Evolutionary conservation across 805 yeast species (phyloP).

Genomic region (Metschnikowia kunwiensis): DNA sequence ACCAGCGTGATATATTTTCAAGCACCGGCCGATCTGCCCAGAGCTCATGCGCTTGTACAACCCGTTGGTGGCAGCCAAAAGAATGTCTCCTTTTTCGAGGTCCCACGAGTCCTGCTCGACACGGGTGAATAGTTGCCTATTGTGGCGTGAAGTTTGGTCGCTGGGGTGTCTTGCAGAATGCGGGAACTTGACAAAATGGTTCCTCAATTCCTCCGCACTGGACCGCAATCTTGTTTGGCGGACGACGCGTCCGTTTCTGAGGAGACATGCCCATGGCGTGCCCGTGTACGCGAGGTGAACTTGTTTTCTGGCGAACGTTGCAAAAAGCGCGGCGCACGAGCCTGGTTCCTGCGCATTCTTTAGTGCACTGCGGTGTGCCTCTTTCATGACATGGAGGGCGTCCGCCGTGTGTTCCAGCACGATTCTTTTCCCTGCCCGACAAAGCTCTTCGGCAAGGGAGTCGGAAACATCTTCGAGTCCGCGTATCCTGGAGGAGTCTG

Average conservation of each 20-base stretch:
- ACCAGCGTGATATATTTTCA: background rate
- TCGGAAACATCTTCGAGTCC: no score
- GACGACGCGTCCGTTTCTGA: background rate
- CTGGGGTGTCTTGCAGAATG: no score
- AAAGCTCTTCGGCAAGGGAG: no score
- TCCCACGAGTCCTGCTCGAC: conserved; percentile 1
- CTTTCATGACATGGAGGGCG: no score
- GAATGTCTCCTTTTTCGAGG: conserved; percentile 3
- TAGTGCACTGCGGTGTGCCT: no score
- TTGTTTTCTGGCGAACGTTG: background rate
- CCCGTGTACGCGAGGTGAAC: conserved; percentile 4
- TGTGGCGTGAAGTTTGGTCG: background rate
- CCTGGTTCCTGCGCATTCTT: no score
- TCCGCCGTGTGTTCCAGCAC: no score
- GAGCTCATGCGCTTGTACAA: conserved; percentile 1
- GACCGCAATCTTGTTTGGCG: background rate
- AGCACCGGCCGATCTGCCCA: background rate
- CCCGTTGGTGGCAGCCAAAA: conserved; percentile 4
- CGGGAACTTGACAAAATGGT: conserved; percentile 1
- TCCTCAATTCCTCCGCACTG: background rate
- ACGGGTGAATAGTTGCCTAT: background rate
- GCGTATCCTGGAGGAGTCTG: no score
- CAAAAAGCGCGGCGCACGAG: background rate
- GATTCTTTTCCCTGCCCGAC: no score
- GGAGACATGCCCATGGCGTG: conserved; percentile 1